phyloP scores from a whole-genome alignment of 768 basidiomycete genomes.

The Hypsizygus marmoreus region DNA sequence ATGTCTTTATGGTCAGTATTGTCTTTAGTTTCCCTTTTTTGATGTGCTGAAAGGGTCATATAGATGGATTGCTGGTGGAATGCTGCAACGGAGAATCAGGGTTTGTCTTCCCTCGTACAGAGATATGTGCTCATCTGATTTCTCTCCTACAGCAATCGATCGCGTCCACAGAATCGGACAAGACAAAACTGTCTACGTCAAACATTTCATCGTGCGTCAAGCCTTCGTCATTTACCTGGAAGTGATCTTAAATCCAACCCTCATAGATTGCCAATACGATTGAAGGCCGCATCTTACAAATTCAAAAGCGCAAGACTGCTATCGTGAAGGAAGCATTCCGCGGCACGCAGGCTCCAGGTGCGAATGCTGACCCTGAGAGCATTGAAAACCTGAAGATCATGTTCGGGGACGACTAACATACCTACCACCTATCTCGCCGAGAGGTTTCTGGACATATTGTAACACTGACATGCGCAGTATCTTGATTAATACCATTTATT shows the following conservation, averaged over 20 bases:
- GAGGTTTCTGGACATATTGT: no score
- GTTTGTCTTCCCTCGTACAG: constrained; percentile 28
- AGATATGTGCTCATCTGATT: neutral
- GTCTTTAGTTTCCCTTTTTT: no score
- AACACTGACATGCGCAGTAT: no score
- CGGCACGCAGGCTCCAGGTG: constrained; percentile 42
- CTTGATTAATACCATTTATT: no score
- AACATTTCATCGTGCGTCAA: constrained; percentile 73
- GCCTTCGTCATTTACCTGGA: neutral
- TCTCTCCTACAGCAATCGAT: constrained; percentile 62
- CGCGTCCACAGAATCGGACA: constrained; percentile 87
- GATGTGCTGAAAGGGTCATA: neutral
- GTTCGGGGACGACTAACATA: constrained; percentile 52
- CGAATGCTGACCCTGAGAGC: constrained; percentile 63
- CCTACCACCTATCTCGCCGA: no score
- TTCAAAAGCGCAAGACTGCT: constrained; percentile 85
- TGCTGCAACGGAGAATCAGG: constrained; percentile 80
- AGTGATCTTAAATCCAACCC: neutral
- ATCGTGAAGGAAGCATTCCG: constrained; percentile 85
- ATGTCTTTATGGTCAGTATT: constrained; percentile 84
- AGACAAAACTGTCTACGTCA: constrained; percentile 79
- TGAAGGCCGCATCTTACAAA: constrained; percentile 76
- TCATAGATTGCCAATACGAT: constrained; percentile 70
- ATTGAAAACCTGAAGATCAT: constrained; percentile 82
- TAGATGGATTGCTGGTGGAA: constrained; percentile 97